Percentiles rank a stretch among this genome's conserved stretches.
phyloP scores from a whole-genome alignment of 2,329 filamentous ascomycete species.

The Xylaria multiplex region DNA sequence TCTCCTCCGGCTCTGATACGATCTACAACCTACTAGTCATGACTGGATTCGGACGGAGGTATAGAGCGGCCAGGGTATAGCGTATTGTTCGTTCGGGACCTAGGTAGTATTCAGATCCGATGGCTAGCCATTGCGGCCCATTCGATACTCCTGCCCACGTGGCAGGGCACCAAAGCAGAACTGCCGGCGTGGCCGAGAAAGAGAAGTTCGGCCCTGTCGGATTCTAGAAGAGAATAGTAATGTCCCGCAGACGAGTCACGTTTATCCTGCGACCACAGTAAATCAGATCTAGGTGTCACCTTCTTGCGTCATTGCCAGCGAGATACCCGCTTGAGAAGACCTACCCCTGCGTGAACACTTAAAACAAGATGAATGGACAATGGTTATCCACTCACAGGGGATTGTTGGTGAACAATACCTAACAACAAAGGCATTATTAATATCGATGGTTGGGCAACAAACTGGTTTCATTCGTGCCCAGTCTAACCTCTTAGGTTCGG shows the following conservation, averaged over 20 bases:
- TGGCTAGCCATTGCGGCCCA: background rate
- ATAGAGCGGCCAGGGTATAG: background rate
- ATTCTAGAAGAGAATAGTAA: background rate
- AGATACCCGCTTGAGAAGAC: background rate
- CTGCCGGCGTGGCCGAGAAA: background rate
- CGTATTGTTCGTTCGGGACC: background rate
- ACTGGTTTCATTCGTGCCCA: conserved; percentile 13
- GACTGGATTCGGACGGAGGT: background rate
- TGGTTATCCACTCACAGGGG: conserved; percentile 15
- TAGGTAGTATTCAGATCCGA: background rate
- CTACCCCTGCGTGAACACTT: conserved; percentile 10
- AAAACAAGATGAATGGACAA: conserved; percentile 16
- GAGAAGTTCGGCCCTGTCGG: background rate
- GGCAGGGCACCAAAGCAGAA: background rate
- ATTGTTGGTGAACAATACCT: background rate
- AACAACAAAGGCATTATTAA: conserved; percentile 11
- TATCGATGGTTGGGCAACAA: conserved; percentile 8
- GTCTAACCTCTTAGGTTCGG: conserved; percentile 8
- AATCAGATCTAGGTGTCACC: no score
- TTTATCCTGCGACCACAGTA: background rate
- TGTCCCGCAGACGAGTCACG: background rate
- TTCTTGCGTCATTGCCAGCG: conserved; percentile 5
- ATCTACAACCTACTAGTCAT: background rate
- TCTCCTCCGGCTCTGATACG: background rate
- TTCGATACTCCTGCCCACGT: background rate